A percentile compares a stretch with the other conserved stretches of the same genome.
These are phyloP conservation scores for Anisodus acutangulus DNA, from an alignment of 257 asterid species.

Conservation along the genomic window DNA sequence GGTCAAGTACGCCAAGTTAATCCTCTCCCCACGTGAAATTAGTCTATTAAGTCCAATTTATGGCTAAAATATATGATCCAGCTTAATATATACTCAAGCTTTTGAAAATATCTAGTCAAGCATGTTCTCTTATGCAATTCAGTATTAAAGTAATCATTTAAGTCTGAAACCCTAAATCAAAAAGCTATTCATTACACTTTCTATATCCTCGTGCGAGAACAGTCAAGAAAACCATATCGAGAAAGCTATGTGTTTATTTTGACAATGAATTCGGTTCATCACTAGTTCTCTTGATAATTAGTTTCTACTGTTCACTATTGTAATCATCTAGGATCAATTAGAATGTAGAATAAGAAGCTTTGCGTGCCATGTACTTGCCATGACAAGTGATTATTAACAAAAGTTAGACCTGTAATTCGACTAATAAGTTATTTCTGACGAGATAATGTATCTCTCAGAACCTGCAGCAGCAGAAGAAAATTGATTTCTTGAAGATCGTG, in stretches of 20 bases:
- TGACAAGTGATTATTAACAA: background rate
- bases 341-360: background rate
- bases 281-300: background rate
- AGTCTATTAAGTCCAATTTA: constrained; percentile 9
- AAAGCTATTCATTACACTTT: background rate
- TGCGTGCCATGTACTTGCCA: background rate
- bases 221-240: background rate
- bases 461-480: background rate
- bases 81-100: constrained; percentile 21
- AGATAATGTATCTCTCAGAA: background rate
- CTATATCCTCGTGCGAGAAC: background rate
- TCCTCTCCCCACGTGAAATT: constrained; percentile 23
- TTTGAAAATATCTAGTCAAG: background rate
- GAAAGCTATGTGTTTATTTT: background rate
- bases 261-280: background rate
- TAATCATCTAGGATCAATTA: background rate
- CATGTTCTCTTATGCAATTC: constrained; percentile 15
- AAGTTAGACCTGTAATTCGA: background rate
- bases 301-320: background rate
- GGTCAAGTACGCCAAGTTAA: constrained; percentile 26
- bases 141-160: background rate
- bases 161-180: background rate
- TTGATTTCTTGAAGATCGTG: background rate
- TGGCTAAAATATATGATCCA: constrained; percentile 19
- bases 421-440: background rate